phyloP scores from a whole-genome alignment of 2,329 filamentous ascomycete genomes.

The Bipolaris victoriae region DNA sequence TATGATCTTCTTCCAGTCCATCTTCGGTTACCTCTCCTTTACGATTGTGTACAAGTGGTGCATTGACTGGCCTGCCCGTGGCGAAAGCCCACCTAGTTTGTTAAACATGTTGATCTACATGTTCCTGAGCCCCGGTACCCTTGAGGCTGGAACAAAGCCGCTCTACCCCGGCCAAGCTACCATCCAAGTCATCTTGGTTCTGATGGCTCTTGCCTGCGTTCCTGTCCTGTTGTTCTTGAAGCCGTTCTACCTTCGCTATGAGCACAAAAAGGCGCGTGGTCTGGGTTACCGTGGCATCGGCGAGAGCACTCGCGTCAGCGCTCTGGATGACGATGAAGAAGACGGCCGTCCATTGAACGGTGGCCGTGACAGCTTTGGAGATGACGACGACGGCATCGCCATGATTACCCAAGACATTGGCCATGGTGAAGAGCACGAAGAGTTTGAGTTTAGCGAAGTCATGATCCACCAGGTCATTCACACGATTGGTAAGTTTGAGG shows the following conservation, averaged over 20 bases:
- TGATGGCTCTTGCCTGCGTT: constrained; percentile 84
- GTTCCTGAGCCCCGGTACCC: constrained; percentile 86
- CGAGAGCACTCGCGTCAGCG: constrained; percentile 85
- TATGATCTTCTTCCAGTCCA: constrained; percentile 99
- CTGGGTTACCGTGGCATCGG: constrained; percentile 92
- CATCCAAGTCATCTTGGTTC: constrained; percentile 78
- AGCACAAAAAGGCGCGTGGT: constrained; percentile 87
- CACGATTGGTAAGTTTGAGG: constrained; percentile 78
- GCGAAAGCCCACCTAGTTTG: constrained; percentile 77
- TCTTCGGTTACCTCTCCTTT: constrained; percentile 94
- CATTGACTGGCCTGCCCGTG: constrained; percentile 78
- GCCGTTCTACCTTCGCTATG: constrained; percentile 91
- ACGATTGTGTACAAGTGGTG: constrained; percentile 98
- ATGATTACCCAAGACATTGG: constrained; percentile 86
- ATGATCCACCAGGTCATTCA: constrained; percentile 99
- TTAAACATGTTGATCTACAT: constrained; percentile 99
- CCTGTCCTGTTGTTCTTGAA: constrained; percentile 92
- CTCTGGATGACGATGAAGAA: constrained; percentile 78
- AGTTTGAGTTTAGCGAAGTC: constrained; percentile 95
- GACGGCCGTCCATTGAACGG: constrained; percentile 62
- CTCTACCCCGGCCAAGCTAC: constrained; percentile 78
- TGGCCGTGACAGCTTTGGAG: constrained; percentile 68
- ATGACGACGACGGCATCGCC: constrained; percentile 81
- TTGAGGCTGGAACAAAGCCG: constrained; percentile 64
- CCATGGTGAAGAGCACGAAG: constrained; percentile 80